These are phyloP conservation scores for Aspergillus kassunensis DNA, from an alignment of 495 filamentous ascomycete species.

Conservation along the genomic window DNA sequence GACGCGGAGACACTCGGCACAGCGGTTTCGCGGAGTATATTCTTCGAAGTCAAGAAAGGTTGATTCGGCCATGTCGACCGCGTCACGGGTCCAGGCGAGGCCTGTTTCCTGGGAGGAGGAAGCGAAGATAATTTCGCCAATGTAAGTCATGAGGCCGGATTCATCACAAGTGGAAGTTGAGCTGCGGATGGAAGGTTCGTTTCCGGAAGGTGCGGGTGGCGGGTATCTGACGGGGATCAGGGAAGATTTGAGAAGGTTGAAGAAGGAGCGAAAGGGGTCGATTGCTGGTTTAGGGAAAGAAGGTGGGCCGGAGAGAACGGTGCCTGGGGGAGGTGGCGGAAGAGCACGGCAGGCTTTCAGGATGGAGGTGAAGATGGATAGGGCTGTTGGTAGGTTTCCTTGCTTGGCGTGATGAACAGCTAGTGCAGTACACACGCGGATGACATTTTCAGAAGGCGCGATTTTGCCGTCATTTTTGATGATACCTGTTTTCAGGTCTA, in stretches of 20 bases:
- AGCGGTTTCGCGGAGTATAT: constrained; percentile 48
- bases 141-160: constrained; percentile 79
- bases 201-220: constrained; percentile 58
- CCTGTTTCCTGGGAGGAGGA: constrained; percentile 59
- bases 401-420: constrained; percentile 70
- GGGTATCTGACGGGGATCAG: constrained; percentile 60
- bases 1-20: constrained; percentile 66
- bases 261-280: constrained; percentile 40
- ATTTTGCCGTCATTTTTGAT: constrained; percentile 50
- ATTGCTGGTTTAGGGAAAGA: constrained; percentile 55
- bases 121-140: constrained; percentile 90
- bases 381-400: constrained; percentile 57
- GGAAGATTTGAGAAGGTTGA: constrained; percentile 35
- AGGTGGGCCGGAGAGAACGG: constrained; percentile 41
- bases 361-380: constrained; percentile 84
- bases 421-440: constrained; percentile 69
- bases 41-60: constrained; percentile 35
- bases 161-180: constrained; percentile 69
- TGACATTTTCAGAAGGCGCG: constrained; percentile 63
- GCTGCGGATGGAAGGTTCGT: constrained; percentile 57
- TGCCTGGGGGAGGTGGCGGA: constrained; percentile 23
- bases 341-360: constrained; percentile 64
- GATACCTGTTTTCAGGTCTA: constrained; percentile 58
- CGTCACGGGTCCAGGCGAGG: constrained; percentile 80
- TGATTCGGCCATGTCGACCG: constrained; percentile 63